Evolutionary conservation across 2,329 filamentous ascomycete genomes (phyloP).

Genomic region (Fusarium neocosmosporiellum): DNA sequence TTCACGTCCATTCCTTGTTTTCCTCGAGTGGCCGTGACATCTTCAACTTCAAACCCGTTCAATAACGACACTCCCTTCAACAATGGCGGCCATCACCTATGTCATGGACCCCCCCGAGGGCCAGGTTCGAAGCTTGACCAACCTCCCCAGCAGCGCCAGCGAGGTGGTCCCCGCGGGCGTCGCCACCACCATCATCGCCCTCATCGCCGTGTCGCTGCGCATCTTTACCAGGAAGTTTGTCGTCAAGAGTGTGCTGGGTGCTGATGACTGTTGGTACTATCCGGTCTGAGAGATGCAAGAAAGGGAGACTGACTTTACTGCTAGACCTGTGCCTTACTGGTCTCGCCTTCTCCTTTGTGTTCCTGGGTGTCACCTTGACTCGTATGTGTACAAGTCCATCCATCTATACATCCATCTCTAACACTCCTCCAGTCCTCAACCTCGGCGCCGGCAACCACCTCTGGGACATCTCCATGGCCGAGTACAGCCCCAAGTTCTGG

Average conservation of each 20-base stretch:
- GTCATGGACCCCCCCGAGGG: slow-evolving; percentile 43
- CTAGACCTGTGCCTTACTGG: slow-evolving; percentile 41
- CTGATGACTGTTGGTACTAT: slow-evolving; percentile 44
- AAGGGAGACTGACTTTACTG: neutral
- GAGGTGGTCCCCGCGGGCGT: slow-evolving; percentile 38
- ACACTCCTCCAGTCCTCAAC: slow-evolving; percentile 31
- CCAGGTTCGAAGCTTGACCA: slow-evolving; percentile 34
- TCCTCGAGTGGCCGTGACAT: slow-evolving; percentile 15
- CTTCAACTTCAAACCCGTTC: neutral
- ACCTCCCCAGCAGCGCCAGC: slow-evolving; percentile 38
- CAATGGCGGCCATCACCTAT: slow-evolving; percentile 71
- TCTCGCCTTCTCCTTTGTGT: slow-evolving; percentile 39
- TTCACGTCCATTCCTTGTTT: slow-evolving; percentile 16
- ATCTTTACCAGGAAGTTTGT: slow-evolving; percentile 45
- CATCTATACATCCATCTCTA: neutral
- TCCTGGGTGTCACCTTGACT: slow-evolving; percentile 36
- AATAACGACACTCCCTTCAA: neutral
- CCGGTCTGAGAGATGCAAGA: neutral
- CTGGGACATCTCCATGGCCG: slow-evolving; percentile 40
- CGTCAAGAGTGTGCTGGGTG: slow-evolving; percentile 41
- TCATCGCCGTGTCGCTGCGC: slow-evolving; percentile 38
- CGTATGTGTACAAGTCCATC: slow-evolving; percentile 21
- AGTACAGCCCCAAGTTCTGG: slow-evolving; percentile 41
- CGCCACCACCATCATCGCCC: slow-evolving; percentile 38
- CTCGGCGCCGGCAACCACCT: slow-evolving; percentile 45